Base-by-base conservation (phyloP, 2,329 filamentous ascomycete genomes). In the Neofusicoccum cordaticola region DNA sequence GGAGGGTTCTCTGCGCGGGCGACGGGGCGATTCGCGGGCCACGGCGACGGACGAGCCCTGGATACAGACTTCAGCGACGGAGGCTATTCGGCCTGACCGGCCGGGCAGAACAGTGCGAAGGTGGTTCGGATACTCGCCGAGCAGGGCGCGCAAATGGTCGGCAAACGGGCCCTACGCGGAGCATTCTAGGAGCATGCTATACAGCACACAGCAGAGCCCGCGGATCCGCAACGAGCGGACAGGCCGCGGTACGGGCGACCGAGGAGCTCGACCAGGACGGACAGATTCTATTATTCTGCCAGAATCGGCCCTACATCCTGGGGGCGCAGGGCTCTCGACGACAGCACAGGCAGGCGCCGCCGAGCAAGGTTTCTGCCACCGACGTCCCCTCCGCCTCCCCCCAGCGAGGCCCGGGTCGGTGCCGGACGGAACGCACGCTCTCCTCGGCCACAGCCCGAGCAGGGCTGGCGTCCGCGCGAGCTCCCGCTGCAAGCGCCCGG, bases 41-140 rank as follows among this genome's bases (percentile, higher is more conserved):
- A 34, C 13, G n/a, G 17, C 27, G 42, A 45, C 2, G 17, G 17
- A 35, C 56, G 56, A 37, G 56, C n/a, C 56, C 56, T 60, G 34
- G 37, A 60, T 60, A 8, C 42, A 45, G 41, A 60, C 42, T 37
- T 47, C 17, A 58, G 53, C 41, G 41, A 45, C 53, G 53, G 53
- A 35, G 22, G 8, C 53, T 35, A 35, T 19, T 45, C 53, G 41
- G 53, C 11, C 39, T 45, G 53, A 45, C 53, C 2, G 41, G 9
- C 27, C 41, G 53, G 22, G 39, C 41, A 58, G 52, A 51, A 51
- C 12, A 27, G 34, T 8, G 48, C 27, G 7, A 58, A 44, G 37
- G 22, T 27, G 2, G 15, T 35, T 45, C 22, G 39, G 27, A 35
- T 45, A 45, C 22, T 45, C 53, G 53, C 27, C 22, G 5, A 22